Conservation (phyloP, 1,284 basidiomycete genomes). For the Sanghuangporus weigelae region DNA sequence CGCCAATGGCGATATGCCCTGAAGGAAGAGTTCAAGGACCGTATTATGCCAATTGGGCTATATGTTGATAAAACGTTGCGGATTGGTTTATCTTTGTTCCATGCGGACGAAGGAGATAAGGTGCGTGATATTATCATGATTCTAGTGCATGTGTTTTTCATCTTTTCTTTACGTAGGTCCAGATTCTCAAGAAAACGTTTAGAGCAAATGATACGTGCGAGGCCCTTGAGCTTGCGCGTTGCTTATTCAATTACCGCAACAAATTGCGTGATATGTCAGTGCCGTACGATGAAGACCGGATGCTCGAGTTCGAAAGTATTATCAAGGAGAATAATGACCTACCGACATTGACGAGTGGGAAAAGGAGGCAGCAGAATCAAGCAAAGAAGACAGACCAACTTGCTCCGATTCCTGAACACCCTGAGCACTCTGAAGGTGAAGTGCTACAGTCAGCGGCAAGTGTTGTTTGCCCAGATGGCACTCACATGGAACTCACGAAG, state of each 20-base stretch:
- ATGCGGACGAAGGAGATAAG: background rate
- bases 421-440: background rate
- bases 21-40: background rate
- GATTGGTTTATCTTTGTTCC: background rate
- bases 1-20: background rate
- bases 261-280: background rate
- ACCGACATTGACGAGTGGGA: background rate
- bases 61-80: background rate
- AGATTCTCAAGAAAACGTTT: background rate
- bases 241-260: background rate
- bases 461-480: background rate
- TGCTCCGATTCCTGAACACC: background rate
- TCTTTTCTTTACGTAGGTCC: background rate
- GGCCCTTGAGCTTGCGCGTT: background rate
- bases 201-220: background rate
- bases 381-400: background rate
- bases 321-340: background rate
- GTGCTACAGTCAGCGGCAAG: background rate
- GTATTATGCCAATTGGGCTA: background rate
- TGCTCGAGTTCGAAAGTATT: background rate
- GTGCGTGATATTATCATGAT: background rate
- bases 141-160: background rate
- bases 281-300: background rate
- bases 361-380: background rate
- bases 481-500: background rate